A percentile compares a stretch with the other conserved stretches of the same genome.
phyloP scores from a whole-genome alignment of 2,329 filamentous ascomycete genomes.

The Exserohilum turcica region DNA sequence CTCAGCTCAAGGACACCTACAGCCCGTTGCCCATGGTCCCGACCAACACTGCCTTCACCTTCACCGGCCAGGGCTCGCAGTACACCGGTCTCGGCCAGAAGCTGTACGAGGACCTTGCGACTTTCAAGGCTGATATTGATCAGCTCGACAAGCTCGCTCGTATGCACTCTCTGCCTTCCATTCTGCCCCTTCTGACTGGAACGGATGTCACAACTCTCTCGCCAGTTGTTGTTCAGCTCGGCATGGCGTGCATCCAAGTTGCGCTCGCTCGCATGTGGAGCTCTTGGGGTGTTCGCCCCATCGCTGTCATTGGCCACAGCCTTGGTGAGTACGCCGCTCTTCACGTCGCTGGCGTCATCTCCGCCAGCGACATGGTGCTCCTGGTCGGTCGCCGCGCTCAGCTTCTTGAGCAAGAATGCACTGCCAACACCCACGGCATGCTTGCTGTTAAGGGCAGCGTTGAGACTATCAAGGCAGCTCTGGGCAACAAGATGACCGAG shows the following conservation, averaged over 20 bases:
- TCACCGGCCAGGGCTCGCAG: slow-evolving; percentile 60
- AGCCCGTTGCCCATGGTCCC: slow-evolving; percentile 59
- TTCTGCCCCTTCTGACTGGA: slow-evolving; percentile 56
- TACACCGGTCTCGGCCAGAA: slow-evolving; percentile 58
- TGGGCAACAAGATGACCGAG: slow-evolving; percentile 57
- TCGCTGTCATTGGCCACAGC: slow-evolving; percentile 62
- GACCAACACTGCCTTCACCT: slow-evolving; percentile 58
- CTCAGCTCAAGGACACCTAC: slow-evolving; percentile 57
- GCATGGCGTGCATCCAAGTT: slow-evolving; percentile 60
- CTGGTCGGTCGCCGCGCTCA: slow-evolving; percentile 72
- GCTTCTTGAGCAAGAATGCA: slow-evolving; percentile 69
- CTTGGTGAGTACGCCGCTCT: slow-evolving; percentile 77
- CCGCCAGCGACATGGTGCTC: slow-evolving; percentile 71
- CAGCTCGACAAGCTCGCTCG: slow-evolving; percentile 55
- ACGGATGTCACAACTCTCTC: slow-evolving; percentile 56
- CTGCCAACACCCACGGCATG: slow-evolving; percentile 69
- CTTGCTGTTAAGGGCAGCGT: slow-evolving; percentile 61
- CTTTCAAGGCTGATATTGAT: slow-evolving; percentile 57
- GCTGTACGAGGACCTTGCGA: slow-evolving; percentile 55
- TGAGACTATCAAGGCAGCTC: slow-evolving; percentile 59
- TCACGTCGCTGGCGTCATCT: slow-evolving; percentile 71
- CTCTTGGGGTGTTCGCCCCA: slow-evolving; percentile 60
- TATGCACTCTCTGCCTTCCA: slow-evolving; percentile 55
- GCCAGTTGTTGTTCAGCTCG: slow-evolving; percentile 59
- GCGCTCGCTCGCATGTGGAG: slow-evolving; percentile 60